Conservation (phyloP, 306 rosid species). For the Lathyrus sativus region DNA sequence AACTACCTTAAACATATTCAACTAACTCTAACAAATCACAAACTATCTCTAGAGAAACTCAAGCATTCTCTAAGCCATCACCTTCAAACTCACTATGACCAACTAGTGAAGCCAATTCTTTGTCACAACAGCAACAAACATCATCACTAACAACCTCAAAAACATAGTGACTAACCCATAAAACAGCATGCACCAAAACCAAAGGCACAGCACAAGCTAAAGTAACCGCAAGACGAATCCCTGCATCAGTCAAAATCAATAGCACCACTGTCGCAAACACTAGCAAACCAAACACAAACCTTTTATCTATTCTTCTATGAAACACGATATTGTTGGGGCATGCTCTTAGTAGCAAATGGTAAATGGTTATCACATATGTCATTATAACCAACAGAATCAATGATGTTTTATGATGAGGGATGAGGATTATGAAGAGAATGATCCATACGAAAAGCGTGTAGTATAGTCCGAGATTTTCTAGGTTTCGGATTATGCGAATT, state of each 20-base stretch:
- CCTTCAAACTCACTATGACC: not conserved
- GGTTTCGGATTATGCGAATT: conserved; percentile 45
- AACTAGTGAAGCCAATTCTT: conserved; percentile 44
- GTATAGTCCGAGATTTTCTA: conserved; percentile 45
- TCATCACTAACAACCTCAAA: conserved; percentile 45
- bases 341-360: conserved; percentile 48
- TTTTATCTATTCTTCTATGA: conserved; percentile 46
- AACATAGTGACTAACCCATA: conserved; percentile 44
- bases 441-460: conserved; percentile 61
- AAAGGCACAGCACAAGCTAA: conserved; percentile 51
- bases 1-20: not conserved
- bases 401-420: conserved; percentile 53
- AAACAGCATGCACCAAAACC: conserved; percentile 63
- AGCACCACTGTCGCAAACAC: conserved; percentile 45
- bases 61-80: conserved; percentile 42
- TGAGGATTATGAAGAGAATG: conserved; percentile 58
- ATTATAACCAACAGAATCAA: conserved; percentile 52
- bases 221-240: conserved; percentile 51
- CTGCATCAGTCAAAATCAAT: conserved; percentile 56
- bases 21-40: not conserved
- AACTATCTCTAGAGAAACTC: conserved; percentile 20
- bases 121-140: conserved; percentile 31
- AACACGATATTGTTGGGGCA: conserved; percentile 45
- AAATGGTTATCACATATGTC: conserved; percentile 49
- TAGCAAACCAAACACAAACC: conserved; percentile 46